phyloP scores from a whole-genome alignment of 2,329 filamentous ascomycete genomes.

The Colletotrichum scovillei region DNA sequence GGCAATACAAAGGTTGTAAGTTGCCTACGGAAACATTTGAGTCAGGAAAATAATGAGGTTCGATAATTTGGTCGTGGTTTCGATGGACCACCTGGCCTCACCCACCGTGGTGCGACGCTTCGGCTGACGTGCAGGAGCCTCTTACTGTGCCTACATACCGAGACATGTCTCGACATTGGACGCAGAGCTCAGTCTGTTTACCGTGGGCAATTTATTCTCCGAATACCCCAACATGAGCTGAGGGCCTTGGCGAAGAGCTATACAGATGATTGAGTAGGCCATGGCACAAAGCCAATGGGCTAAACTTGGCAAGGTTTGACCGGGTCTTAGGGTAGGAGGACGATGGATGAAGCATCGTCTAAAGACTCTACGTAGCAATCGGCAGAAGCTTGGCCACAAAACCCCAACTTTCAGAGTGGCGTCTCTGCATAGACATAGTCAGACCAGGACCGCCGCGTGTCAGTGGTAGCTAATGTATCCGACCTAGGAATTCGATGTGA shows the following conservation, averaged over 20 bases:
- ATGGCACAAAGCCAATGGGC: neutral
- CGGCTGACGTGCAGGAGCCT: constrained; percentile 3
- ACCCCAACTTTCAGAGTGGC: neutral
- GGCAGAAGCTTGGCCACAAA: neutral
- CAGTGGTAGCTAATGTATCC: neutral
- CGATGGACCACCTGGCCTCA: neutral
- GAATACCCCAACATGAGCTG: neutral
- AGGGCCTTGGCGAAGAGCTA: neutral
- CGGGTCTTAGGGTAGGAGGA: constrained; percentile 4
- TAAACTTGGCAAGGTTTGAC: constrained; percentile 23
- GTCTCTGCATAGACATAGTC: neutral
- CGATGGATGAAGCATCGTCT: neutral
- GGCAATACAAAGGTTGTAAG: neutral
- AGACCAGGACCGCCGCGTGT: too few species aligned
- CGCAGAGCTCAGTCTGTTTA: neutral
- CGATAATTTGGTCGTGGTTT: neutral
- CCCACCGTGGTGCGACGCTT: neutral
- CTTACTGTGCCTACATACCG: neutral
- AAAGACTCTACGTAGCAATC: neutral
- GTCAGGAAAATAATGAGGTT: neutral
- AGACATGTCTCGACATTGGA: constrained; percentile 14
- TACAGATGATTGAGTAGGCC: neutral
- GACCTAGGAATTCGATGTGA: neutral
- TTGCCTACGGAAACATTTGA: neutral
- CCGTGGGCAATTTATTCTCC: constrained; percentile 5